Evolutionary conservation across 1,139 yeast species (phyloP), one percentile per base, ranked within the genome.

Genomic region (Debaryomyces nepalensis): DNA sequence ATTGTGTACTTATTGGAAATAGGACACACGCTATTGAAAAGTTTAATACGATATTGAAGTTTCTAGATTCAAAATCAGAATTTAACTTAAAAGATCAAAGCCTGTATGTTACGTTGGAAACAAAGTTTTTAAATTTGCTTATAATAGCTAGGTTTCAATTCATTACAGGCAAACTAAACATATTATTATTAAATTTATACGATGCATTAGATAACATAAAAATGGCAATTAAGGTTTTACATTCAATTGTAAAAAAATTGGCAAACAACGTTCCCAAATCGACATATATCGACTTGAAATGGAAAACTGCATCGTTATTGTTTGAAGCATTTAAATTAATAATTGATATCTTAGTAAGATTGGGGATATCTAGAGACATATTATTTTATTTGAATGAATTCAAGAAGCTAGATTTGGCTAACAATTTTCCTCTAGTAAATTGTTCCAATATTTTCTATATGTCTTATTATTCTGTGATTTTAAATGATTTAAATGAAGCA

Each of bases 361-460:
- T 80, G 34, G 88, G 89, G 0, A 52, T 80, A 2, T 64, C 81
- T 0, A 77, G 77, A 48, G 87, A 82, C 42, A 66, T 78, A 30
- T 65, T 67, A 3, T 79, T 70, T 54, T 82, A 74, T 56, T 49
- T 71, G 10, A 62, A 63, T 4, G 89, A 84, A 49, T 64, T 76
- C 31, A 56, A 59, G 6, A 72, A 67, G 32, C 56, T 80, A 16
- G 55, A 66, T 32, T 54, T 52, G 6, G 40, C 60, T 2, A 65
- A 53, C 12, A 48, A 53, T 4, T 52, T 61, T 4, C 68, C 69
- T 1, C 48, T 62, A n/a, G 49, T 65, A 7, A 66, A 64, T 39
- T 58, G 67, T 24, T 39, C 55, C 9, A 60, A 63, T 40, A 44
- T 49, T 38, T 57, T 55, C 40, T 59, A 55, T 31, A 47, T 53